phyloP scores from a whole-genome alignment of 331 rosid genomes.

The Spiraea crenata region DNA sequence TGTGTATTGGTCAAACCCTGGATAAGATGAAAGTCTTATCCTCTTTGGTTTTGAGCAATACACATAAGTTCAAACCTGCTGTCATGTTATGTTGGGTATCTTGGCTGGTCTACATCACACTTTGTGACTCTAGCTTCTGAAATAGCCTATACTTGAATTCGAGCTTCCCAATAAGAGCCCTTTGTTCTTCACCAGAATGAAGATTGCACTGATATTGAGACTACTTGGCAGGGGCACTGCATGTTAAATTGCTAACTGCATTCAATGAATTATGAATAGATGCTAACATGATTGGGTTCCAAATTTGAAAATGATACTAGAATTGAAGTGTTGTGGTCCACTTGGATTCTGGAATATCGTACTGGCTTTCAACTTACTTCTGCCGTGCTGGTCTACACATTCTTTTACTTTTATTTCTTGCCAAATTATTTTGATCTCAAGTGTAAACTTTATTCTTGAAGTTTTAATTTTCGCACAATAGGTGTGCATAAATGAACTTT shows the following conservation, averaged over 20 bases:
- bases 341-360: background rate
- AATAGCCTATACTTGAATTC: background rate
- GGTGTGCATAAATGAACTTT: background rate
- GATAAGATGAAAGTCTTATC: slow-evolving; percentile 25
- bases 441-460: background rate
- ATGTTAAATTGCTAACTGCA: background rate
- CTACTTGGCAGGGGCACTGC: background rate
- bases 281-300: background rate
- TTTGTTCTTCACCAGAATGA: background rate
- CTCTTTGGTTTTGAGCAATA: slow-evolving; percentile 11
- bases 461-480: background rate
- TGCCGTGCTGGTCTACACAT: background rate
- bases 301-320: background rate
- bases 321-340: background rate
- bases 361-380: background rate
- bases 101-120: slow-evolving; percentile 20
- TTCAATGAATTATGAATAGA: background rate
- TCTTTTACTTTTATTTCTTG: background rate
- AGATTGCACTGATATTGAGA: background rate
- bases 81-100: slow-evolving; percentile 19
- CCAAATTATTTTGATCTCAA: slow-evolving; percentile 1
- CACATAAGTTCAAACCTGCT: slow-evolving; percentile 21
- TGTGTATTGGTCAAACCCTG: slow-evolving; percentile 17
- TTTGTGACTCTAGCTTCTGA: slow-evolving; percentile 10
- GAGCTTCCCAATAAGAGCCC: background rate